These are phyloP conservation scores for Colletotrichum falcatum DNA, from an alignment of 2,329 filamentous ascomycete genomes.

Conservation along the genomic window DNA sequence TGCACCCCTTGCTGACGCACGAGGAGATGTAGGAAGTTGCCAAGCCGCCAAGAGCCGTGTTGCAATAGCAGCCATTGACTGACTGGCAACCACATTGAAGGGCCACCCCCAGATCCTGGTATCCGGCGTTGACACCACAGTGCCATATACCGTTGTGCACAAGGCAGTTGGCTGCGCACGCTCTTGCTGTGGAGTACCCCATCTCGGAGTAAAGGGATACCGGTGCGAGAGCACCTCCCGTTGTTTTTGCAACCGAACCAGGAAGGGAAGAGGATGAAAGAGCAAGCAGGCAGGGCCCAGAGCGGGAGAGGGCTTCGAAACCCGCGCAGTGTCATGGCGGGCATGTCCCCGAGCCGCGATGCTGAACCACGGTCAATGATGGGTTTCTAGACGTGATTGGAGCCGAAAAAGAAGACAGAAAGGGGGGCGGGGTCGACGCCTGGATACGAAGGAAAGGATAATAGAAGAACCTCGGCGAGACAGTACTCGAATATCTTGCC, in stretches of 20 bases:
- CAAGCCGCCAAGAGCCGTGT: slow-evolving; percentile 42
- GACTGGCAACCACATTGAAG: slow-evolving; percentile 45
- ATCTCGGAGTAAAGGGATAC: slow-evolving; percentile 33
- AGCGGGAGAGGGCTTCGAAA: not conserved
- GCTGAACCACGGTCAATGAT: not conserved
- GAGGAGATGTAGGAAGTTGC: slow-evolving; percentile 44
- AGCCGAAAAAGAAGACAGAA: not conserved
- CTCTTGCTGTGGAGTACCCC: slow-evolving; percentile 42
- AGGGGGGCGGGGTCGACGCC: not conserved
- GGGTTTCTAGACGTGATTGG: no score
- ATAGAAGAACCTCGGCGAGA: no score
- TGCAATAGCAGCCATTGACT: slow-evolving; percentile 46
- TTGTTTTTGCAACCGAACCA: slow-evolving; percentile 14
- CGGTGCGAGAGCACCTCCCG: slow-evolving; percentile 33
- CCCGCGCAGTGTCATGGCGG: not conserved
- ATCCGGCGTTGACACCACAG: slow-evolving; percentile 43
- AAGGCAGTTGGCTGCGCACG: slow-evolving; percentile 45
- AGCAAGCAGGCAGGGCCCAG: not conserved
- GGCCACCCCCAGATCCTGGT: slow-evolving; percentile 41
- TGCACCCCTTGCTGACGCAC: slow-evolving; percentile 45
- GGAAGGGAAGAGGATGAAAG: not conserved
- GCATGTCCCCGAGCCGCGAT: not conserved
- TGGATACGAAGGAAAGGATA: not conserved
- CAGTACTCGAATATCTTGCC: not conserved
- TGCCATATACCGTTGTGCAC: slow-evolving; percentile 42